These are phyloP conservation scores for Reutealis trisperma DNA, from an alignment of 345 rosid genomes.

Conservation along the genomic window DNA sequence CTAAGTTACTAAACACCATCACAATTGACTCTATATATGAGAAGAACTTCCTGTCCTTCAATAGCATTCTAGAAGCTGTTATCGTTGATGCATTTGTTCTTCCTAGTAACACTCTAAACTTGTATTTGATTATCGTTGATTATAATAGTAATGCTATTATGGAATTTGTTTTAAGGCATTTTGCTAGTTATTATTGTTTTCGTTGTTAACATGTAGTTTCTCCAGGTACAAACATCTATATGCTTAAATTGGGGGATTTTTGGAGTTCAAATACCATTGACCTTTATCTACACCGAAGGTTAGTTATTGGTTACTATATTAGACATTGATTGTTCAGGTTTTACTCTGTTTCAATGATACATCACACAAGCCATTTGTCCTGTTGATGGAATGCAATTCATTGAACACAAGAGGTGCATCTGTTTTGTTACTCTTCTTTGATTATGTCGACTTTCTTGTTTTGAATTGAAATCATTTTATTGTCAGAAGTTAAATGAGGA, in stretches of 20 bases:
- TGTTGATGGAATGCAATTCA: not conserved
- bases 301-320: not conserved
- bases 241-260: constrained; percentile 88
- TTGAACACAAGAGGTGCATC: not conserved
- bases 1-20: constrained; percentile 67
- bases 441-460: not conserved
- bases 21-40: constrained; percentile 77
- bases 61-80: constrained; percentile 79
- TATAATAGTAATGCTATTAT: not conserved
- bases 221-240: constrained; percentile 83
- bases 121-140: not conserved
- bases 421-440: not conserved
- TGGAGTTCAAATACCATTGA: constrained; percentile 97
- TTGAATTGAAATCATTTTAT: not conserved
- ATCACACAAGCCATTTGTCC: not conserved
- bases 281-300: constrained; percentile 90
- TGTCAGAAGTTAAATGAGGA: not conserved
- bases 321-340: not conserved
- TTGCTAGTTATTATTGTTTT: not conserved
- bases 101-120: constrained; percentile 46
- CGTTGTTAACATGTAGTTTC: constrained; percentile 1
- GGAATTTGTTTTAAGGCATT: constrained; percentile 11
- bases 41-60: constrained; percentile 75
- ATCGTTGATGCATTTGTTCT: constrained; percentile 64
- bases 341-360: not conserved